Percentiles rank a stretch among this genome's conserved stretches.
phyloP scores from a whole-genome alignment of 2,329 filamentous ascomycete species.

The Colletotrichum sp. region DNA sequence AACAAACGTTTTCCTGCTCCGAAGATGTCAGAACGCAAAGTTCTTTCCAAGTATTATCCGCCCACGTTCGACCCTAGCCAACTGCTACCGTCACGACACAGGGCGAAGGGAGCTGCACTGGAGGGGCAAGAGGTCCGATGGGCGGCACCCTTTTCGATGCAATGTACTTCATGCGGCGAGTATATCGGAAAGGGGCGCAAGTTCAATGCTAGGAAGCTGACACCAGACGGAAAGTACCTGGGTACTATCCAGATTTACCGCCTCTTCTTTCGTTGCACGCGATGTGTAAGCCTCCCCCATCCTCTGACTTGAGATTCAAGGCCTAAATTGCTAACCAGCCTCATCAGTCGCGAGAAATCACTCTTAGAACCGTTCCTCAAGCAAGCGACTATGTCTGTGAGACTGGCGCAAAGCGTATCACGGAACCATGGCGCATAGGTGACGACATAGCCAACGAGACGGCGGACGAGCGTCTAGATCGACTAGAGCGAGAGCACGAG shows the following conservation, averaged over 20 bases:
- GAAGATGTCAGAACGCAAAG: background rate
- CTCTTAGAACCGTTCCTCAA: background rate
- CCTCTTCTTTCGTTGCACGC: background rate
- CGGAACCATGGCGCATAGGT: background rate
- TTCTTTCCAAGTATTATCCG: background rate
- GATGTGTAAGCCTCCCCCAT: background rate
- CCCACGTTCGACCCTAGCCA: background rate
- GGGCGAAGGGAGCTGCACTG: background rate
- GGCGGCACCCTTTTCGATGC: background rate
- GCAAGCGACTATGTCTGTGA: background rate
- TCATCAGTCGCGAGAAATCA: background rate
- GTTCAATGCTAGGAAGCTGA: background rate
- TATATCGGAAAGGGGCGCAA: background rate
- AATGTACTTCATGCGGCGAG: background rate
- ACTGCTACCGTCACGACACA: background rate
- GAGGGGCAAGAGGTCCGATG: background rate
- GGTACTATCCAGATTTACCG: background rate
- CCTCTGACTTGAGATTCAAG: background rate
- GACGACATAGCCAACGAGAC: background rate
- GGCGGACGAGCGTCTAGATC: background rate
- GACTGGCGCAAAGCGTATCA: background rate
- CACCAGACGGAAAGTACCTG: background rate
- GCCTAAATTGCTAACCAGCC: background rate
- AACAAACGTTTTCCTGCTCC: background rate
- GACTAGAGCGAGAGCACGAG: background rate